Evolutionary conservation across 768 basidiomycete species (phyloP), one percentile per base, ranked within the genome.

Genomic region (Hemileccinum rubropunctum): DNA sequence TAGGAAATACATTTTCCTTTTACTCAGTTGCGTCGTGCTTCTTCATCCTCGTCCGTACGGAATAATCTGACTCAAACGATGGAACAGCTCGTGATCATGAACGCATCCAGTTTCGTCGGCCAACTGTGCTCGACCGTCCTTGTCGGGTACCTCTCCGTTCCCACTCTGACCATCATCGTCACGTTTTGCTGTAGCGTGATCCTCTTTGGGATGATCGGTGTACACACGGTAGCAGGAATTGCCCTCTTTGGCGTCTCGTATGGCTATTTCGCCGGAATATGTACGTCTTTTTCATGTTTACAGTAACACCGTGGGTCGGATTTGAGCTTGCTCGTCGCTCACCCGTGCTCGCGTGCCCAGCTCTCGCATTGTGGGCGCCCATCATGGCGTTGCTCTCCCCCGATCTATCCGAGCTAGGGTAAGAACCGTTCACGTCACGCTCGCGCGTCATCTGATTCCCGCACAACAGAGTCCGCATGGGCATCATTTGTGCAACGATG

Each of bases 321-420:
- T 6, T 17, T 41, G 17, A 18, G 12, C 14, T 9, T 17, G n/a
- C 6, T 41, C 4, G 27, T 12, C 18, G 21, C 47, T 55, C 46
- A 50, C 26, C 2, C 4, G 18, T n/a, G 30, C 42, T n/a, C 10
- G 10, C 9, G 11, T 13, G 23, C 23, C 18, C 41, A 74, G 75
- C 74, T 41, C 60, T 80, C 23, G 62, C 62, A 2, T 14, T 73
- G 23, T 65, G 79, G 52, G 65, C 76, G 5, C 76, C 79, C 1
- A 64, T 77, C 59, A 54, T 83, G 27, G 62, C 68, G 1, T 64
- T 73, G 6, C 68, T 80, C 21, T 71, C 82, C 0, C 67, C 71
- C 4, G 72, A 74, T 30, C 71, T 76, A 44, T 67, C 72, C 13
- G 83, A 84, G 57, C 73, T 84, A 23, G 82, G 83, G 40, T 73